These are phyloP conservation scores for Bifiguratus adelaidae DNA, from an alignment of 192 early-diverging fungal genomes.

Conservation along the genomic window DNA sequence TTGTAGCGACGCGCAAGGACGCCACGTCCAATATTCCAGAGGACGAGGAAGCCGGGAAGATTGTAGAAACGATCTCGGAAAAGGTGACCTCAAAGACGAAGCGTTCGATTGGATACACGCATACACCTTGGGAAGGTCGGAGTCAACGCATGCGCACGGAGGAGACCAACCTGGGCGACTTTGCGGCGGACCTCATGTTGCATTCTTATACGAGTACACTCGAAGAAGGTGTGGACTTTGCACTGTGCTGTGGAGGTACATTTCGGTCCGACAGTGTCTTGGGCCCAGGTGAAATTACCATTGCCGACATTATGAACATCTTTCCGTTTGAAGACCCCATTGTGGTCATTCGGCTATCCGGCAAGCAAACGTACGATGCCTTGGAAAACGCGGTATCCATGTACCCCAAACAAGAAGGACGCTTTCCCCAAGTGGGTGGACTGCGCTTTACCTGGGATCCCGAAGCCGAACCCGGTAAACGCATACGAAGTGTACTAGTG, in stretches of 20 bases:
- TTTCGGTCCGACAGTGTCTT: constrained; percentile 51
- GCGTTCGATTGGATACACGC: constrained; percentile 42
- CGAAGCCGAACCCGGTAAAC: constrained; percentile 24
- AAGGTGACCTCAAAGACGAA: constrained; percentile 36
- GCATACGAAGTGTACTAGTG: constrained; percentile 31
- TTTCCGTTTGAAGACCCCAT: constrained; percentile 63
- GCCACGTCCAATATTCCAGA: constrained; percentile 23
- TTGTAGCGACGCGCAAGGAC: constrained; percentile 29
- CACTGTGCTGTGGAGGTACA: constrained; percentile 44
- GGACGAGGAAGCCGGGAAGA: constrained; percentile 22
- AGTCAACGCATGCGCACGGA: constrained; percentile 38
- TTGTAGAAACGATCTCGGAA: constrained; percentile 33
- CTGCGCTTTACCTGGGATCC: constrained; percentile 50
- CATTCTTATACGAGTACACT: constrained; percentile 25
- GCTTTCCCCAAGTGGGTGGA: constrained; percentile 59
- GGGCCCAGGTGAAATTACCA: constrained; percentile 34
- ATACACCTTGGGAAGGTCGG: constrained; percentile 39
- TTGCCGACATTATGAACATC: constrained; percentile 52
- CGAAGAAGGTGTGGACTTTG: constrained; percentile 19
- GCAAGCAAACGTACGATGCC: constrained; percentile 46
- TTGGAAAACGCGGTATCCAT: constrained; percentile 54
- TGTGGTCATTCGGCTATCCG: constrained; percentile 49
- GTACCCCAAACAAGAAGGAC: constrained; percentile 57
- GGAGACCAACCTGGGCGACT: constrained; percentile 52
- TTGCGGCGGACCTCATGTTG: constrained; percentile 54